These are phyloP conservation scores for Ganoderma sinense DNA, from an alignment of 1,284 basidiomycete genomes.

Conservation along the genomic window DNA sequence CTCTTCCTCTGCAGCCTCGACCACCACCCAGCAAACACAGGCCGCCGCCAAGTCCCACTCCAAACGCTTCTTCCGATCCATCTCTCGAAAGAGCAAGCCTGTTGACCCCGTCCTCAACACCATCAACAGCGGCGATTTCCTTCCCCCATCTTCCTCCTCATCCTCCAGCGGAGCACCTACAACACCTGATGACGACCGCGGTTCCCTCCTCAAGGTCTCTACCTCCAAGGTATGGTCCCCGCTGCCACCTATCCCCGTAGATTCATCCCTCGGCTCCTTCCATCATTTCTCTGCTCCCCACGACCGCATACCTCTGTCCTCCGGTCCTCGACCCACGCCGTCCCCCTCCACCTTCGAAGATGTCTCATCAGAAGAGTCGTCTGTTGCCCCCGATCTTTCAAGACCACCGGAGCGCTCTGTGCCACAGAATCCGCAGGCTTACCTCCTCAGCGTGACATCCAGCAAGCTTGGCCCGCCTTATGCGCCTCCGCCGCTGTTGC, in stretches of 20 bases:
- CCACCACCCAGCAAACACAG: conserved; percentile 18
- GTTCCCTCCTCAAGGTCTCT: conserved; percentile 43
- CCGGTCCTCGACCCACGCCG: conserved; percentile 15
- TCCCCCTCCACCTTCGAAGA: conserved; percentile 30
- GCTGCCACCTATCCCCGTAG: conserved; percentile 18
- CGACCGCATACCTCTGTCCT: conserved; percentile 21
- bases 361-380: conserved; percentile 35
- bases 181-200: conserved; percentile 67
- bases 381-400: conserved; percentile 30
- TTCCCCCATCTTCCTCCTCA: conserved; percentile 57
- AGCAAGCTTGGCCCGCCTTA: conserved; percentile 39
- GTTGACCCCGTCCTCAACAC: conserved; percentile 30
- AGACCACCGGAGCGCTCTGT: conserved; percentile 24
- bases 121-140: conserved; percentile 32
- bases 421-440: conserved; percentile 35
- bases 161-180: conserved; percentile 64
- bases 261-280: conserved; percentile 22
- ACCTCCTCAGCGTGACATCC: conserved; percentile 42
- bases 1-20: conserved; percentile 34
- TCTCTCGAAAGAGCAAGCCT: conserved; percentile 38
- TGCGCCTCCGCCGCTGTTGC: conserved; percentile 60
- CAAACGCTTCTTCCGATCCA: conserved; percentile 40
- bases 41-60: conserved; percentile 32
- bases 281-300: conserved; percentile 19
- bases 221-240: conserved; percentile 27